These are phyloP conservation scores for Fusarium tricinctum DNA, from an alignment of 2,329 filamentous ascomycete genomes.

Conservation along the genomic window DNA sequence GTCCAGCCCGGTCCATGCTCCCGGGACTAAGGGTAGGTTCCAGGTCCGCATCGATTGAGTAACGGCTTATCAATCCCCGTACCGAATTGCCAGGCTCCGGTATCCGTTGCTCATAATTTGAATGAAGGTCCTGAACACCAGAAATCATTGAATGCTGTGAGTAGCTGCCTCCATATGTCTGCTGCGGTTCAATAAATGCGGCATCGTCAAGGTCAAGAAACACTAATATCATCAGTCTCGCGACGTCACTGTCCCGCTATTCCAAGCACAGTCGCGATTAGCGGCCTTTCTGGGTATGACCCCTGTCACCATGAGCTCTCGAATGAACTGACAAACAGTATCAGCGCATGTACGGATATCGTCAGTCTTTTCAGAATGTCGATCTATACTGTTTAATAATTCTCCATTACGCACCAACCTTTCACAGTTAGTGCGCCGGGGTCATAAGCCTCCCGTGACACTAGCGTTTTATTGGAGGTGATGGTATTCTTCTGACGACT, in stretches of 20 bases:
- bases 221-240: constrained; percentile 7
- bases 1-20: constrained; percentile 43
- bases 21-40: constrained; percentile 13
- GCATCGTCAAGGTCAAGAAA: not conserved
- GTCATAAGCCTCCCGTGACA: constrained; percentile 48
- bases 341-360: constrained; percentile 23
- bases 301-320: constrained; percentile 14
- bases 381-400: constrained; percentile 43
- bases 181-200: not conserved
- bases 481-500: constrained; percentile 30
- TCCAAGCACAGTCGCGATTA: constrained; percentile 10
- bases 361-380: constrained; percentile 32
- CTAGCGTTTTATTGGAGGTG: constrained; percentile 45
- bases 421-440: constrained; percentile 35
- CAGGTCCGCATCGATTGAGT: constrained; percentile 2
- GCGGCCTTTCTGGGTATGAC: constrained; percentile 5
- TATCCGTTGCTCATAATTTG: not conserved
- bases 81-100: not conserved
- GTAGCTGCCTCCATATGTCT: not conserved
- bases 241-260: constrained; percentile 8
- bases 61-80: not conserved
- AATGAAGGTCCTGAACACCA: not conserved
- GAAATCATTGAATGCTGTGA: not conserved
- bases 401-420: constrained; percentile 31
- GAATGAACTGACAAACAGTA: constrained; percentile 17